These are phyloP conservation scores for Bolboschoenoplectus hybrid DNA, from an alignment of 202 grass and related monocot species.

Conservation along the genomic window DNA sequence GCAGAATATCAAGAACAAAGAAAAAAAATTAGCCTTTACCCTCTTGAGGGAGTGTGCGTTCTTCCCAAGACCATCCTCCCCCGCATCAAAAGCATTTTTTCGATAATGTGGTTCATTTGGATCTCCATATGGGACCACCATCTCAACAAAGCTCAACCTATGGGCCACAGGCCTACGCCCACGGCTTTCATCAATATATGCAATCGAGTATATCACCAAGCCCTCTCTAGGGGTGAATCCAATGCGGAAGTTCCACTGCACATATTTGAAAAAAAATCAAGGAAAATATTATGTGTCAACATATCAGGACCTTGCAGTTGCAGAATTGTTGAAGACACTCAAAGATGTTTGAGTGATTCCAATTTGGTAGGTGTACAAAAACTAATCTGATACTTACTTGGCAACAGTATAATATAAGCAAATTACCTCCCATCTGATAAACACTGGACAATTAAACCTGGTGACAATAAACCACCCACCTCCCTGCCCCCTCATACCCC, in stretches of 20 bases:
- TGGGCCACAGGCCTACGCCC: conserved; percentile 89
- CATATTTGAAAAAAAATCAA: conserved; percentile 26
- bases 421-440: conserved; percentile 2
- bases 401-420: neutral
- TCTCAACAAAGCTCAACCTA: conserved; percentile 98
- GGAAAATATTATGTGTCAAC: neutral
- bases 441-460: neutral
- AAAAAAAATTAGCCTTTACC: conserved; percentile 43
- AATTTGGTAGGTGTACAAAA: neutral
- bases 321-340: neutral
- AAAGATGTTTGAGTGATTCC: neutral
- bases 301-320: neutral
- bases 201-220: conserved; percentile 93
- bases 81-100: conserved; percentile 99
- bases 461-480: neutral
- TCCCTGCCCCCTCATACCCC: neutral
- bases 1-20: neutral
- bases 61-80: conserved; percentile 98
- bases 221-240: conserved; percentile 98
- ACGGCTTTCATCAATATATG: conserved; percentile 92
- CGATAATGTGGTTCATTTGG: conserved; percentile 97
- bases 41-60: conserved; percentile 99
- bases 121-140: conserved; percentile 99
- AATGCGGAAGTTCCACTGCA: conserved; percentile 99
- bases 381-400: neutral